These are phyloP conservation scores for Termitomyces sp. DNA, from an alignment of 768 basidiomycete genomes.

Conservation along the genomic window DNA sequence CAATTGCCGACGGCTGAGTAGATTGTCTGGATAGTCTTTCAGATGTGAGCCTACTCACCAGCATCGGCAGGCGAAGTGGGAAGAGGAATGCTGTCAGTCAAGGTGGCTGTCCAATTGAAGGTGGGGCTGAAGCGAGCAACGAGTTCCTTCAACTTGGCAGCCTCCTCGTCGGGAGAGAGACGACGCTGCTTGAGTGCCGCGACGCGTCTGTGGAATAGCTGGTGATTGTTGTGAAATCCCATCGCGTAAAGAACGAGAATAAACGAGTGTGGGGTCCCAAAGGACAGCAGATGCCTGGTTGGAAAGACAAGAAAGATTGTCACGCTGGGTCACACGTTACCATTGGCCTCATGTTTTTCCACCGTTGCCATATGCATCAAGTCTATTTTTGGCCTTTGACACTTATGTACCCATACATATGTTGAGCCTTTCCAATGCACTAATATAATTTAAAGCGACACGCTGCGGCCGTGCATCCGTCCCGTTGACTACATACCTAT, in stretches of 20 bases:
- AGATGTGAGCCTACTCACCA: slow-evolving; percentile 4
- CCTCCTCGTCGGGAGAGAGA: slow-evolving; percentile 15
- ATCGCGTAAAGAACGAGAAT: slow-evolving; percentile 19
- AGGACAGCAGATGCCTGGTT: slow-evolving; percentile 6
- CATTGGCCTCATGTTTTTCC: not conserved
- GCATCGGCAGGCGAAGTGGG: slow-evolving; percentile 5
- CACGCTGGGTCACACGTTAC: slow-evolving; percentile 9
- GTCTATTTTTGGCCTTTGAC: not conserved
- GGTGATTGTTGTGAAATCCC: slow-evolving; percentile 12
- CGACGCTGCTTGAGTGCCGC: slow-evolving; percentile 17
- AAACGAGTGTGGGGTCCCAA: slow-evolving; percentile 22
- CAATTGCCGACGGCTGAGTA: not conserved
- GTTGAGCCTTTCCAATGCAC: too few species aligned
- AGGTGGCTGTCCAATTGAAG: slow-evolving; percentile 11
- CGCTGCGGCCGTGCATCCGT: not conserved
- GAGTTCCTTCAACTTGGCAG: slow-evolving; percentile 12
- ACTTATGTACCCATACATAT: too few species aligned
- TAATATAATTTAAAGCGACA: too few species aligned
- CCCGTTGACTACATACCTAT: too few species aligned
- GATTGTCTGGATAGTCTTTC: not conserved
- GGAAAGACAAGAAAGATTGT: slow-evolving; percentile 10
- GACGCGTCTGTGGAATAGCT: slow-evolving; percentile 15
- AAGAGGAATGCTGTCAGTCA: slow-evolving; percentile 3
- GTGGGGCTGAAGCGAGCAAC: slow-evolving; percentile 20
- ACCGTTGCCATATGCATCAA: not conserved